Evolutionary conservation across 768 basidiomycete species (phyloP), one percentile per base, ranked within the genome.

Genomic region (Xerocomus potaroensis): DNA sequence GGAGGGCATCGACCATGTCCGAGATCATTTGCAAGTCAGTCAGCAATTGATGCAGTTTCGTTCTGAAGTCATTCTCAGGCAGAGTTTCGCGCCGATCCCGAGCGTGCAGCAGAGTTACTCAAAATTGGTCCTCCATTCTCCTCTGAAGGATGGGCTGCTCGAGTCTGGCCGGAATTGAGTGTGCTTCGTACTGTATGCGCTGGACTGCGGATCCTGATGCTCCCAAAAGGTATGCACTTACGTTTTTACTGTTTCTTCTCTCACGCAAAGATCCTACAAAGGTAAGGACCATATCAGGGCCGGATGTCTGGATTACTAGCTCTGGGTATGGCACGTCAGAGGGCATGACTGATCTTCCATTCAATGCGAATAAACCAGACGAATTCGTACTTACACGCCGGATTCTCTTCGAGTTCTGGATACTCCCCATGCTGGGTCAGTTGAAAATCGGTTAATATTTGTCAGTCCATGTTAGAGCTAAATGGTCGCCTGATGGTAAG

Each of bases 101-200:
- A 37, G 10, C 54, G 59, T 5, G 61, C 59, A n/a, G 40, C 47
- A 4, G 61, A 63, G 15, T 42, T 59, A 5, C 23, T 19, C 15
- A 43, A 38, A 9, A 54, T 61, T 1, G 60, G 54, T 0, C 35
- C 51, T 7, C 51, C 56, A 4, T 45, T 33, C 15, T 51, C 47
- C 5, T 30, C 5, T 5, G 50, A 49, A 23, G 59, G 56, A 23
- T 58, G 59, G 59, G 36, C 43, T 4, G 7, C 48, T 10, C 48
- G 48, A 1, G 45, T 61, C 23, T 59, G 59, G 59, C 60, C 54
- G 19, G 31, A 51, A 0, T 48, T 21, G 3, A 30, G 11, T 2
- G 8, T 8, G 2, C 9, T 61, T 2, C 9, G 11, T 11, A 40
- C 47, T 24, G 41, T 53, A 38, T 47, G 43, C 11, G 56, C 50